Evolutionary conservation across 306 rosid genomes (phyloP).

Genomic region (Dryas alaskensis): DNA sequence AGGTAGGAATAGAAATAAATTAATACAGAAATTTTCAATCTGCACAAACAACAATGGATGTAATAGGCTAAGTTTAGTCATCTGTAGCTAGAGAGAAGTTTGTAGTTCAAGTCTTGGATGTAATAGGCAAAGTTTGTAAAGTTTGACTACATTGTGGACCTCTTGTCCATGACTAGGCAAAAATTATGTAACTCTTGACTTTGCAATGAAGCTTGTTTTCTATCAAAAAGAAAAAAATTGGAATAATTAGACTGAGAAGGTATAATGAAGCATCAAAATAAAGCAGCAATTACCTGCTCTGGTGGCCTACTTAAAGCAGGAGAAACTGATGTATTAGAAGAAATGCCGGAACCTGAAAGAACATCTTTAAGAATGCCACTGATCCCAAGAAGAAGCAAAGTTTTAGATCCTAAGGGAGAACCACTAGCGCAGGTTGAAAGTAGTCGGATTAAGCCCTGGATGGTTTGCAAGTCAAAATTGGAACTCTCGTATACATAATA

Average conservation of each 20-base stretch:
- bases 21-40: background rate
- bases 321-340: slow-evolving; percentile 72
- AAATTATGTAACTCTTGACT: too few relatives aligned
- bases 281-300: slow-evolving; percentile 61
- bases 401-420: slow-evolving; percentile 92
- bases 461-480: slow-evolving; percentile 27
- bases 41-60: background rate
- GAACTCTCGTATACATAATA: background rate
- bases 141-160: too few relatives aligned
- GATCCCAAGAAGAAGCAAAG: slow-evolving; percentile 83
- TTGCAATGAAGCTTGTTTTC: too few relatives aligned
- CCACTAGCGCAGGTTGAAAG: slow-evolving; percentile 98
- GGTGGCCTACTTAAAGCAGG: slow-evolving; percentile 91
- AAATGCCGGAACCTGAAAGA: slow-evolving; percentile 78
- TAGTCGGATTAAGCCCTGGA: slow-evolving; percentile 96
- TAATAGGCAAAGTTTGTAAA: too few relatives aligned
- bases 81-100: too few relatives aligned
- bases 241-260: background rate
- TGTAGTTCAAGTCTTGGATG: too few relatives aligned
- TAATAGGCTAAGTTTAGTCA: too few relatives aligned
- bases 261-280: background rate
- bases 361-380: slow-evolving; percentile 94
- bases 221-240: background rate
- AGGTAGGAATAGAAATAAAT: background rate
- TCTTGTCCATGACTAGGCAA: too few relatives aligned